Conservation (phyloP, 768 basidiomycete genomes). For the Cantharellus anzutake region DNA sequence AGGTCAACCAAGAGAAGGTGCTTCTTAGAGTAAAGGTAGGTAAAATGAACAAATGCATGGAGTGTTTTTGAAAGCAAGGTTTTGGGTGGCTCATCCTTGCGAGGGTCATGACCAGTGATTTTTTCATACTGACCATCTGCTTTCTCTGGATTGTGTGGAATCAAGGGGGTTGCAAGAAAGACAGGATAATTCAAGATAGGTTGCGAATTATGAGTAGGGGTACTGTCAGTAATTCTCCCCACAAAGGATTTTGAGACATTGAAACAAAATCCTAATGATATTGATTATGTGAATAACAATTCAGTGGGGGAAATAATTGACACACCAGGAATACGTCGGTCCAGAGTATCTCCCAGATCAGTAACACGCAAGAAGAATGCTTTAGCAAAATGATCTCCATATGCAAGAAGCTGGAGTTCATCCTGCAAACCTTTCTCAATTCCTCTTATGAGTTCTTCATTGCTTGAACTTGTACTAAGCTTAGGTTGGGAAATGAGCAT, state of each 20-base stretch:
- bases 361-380: background rate
- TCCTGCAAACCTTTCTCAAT: background rate
- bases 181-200: background rate
- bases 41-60: constrained; percentile 14
- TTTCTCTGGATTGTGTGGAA: background rate
- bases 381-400: background rate
- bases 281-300: background rate
- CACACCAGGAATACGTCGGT: background rate
- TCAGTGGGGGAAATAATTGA: background rate
- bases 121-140: background rate
- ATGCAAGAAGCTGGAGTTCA: background rate
- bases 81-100: background rate
- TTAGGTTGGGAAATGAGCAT: background rate
- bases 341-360: background rate
- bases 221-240: background rate
- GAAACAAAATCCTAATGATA: background rate
- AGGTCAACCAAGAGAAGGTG: constrained; percentile 10
- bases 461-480: background rate
- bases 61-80: constrained; percentile 8
- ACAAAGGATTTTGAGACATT: background rate
- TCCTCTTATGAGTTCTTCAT: background rate
- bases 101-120: background rate
- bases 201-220: background rate
- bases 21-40: constrained; percentile 8
- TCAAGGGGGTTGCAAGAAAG: background rate